Base-by-base conservation (phyloP, 73 alveolate genomes). In the Uronychia setigera region DNA sequence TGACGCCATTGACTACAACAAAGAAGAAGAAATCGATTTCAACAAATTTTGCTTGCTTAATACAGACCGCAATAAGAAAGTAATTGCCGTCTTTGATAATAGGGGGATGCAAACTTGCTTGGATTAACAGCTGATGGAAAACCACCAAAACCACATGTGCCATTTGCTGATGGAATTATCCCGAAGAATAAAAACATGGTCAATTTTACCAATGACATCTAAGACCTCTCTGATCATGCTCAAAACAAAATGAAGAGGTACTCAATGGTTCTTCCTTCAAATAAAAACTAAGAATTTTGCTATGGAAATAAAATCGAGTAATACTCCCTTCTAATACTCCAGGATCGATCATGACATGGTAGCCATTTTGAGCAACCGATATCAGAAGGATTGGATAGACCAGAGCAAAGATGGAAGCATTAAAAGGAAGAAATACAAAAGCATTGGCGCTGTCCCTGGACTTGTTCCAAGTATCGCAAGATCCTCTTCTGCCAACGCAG, bases 41-140 rank as follows among this genome's bases (percentile, higher is more conserved):
- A 80, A 57, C 32, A 86, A 86, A 34, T 86, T 86, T 35, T 86
- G 92, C 84, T 84, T 79, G 27, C 82, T 86, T 13, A 86, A 86
- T 74, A 67, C 87, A 1, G 92, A 86, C 67, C 19, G 87, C 31
- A 86, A 33, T 26, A 78, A 26, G 77, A 74, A 74, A 83, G 35
- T 46, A 76, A 26, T 31, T 1, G 31, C 59, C 77, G n/a, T 25
- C 9, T 9, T 57, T 35, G 29, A 19, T 19, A 58, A 19, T 19
- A 58, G 75, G 26, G 14, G 14, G 26, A 58, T 19, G 26, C 14
- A 58, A 26, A 14, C 26, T 26, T 58, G 14, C 26, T 19, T 58
- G 27, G 26, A 58, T 14, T 58, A 28, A n/a, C 27, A 1, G 33
- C 60, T 9, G 58, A 29, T 26, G 33, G 29, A 31, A 85, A 78